phyloP scores from a whole-genome alignment of 306 rosid species.

The Vigna mungo region DNA sequence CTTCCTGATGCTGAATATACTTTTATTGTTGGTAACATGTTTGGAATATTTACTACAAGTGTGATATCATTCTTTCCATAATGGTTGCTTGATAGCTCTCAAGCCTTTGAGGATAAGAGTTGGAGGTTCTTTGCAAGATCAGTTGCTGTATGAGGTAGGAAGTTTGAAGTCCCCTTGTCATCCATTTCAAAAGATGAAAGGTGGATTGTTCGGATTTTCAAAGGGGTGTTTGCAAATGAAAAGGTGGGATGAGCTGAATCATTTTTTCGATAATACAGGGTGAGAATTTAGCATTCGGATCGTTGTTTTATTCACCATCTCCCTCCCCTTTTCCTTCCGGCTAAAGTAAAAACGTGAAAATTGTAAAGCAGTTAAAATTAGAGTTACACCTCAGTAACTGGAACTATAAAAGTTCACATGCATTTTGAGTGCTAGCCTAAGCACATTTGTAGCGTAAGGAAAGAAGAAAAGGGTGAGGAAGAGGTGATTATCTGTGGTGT shows the following conservation, averaged over 20 bases:
- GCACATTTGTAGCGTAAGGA: slow-evolving; percentile 9
- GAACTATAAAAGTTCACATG: background rate
- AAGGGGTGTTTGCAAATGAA: slow-evolving; percentile 87
- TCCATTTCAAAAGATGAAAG: slow-evolving; percentile 72
- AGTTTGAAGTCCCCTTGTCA: slow-evolving; percentile 72
- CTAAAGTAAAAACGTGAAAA: background rate
- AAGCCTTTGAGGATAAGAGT: slow-evolving; percentile 88
- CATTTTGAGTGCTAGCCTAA: slow-evolving; percentile 1
- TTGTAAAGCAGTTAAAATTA: background rate
- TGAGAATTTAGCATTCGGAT: slow-evolving; percentile 52
- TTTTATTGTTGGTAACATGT: slow-evolving; percentile 18
- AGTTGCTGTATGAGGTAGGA: slow-evolving; percentile 77
- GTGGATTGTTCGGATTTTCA: slow-evolving; percentile 86
- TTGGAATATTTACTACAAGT: slow-evolving; percentile 33
- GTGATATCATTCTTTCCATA: slow-evolving; percentile 41
- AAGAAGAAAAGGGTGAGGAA: background rate
- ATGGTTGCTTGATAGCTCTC: slow-evolving; percentile 71
- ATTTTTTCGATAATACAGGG: slow-evolving; percentile 78
- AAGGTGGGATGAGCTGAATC: slow-evolving; percentile 95
- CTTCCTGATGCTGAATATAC: slow-evolving; percentile 15
- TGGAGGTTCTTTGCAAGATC: slow-evolving; percentile 98
- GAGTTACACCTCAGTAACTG: background rate
- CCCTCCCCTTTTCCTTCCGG: slow-evolving; percentile 7
- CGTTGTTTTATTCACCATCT: slow-evolving; percentile 29
- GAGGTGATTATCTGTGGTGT: slow-evolving; percentile 1